A percentile compares a stretch with the other conserved stretches of the same genome.
Conservation (phyloP, 164 flowering plant species). For the Dillenia turbinata region DNA sequence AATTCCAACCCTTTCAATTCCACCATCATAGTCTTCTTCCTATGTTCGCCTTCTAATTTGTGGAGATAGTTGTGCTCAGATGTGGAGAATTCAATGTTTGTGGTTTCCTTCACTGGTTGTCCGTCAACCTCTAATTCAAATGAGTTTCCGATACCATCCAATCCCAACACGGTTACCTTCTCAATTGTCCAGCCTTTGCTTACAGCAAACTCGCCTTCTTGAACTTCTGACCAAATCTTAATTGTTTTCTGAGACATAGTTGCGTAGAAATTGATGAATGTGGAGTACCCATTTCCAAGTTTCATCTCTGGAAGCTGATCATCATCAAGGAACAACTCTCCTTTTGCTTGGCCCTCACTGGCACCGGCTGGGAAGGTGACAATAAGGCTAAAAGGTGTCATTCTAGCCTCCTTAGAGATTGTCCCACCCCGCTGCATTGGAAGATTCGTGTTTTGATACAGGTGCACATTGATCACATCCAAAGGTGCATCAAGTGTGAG, state of each 20-base stretch:
- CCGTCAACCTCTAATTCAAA: slow-evolving; percentile 43
- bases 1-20: slow-evolving; percentile 41
- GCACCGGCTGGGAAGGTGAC: slow-evolving; percentile 62
- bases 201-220: slow-evolving; percentile 51
- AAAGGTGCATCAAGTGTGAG: slow-evolving; percentile 68
- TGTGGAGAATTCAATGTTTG: slow-evolving; percentile 21
- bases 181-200: slow-evolving; percentile 44
- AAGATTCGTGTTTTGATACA: slow-evolving; percentile 63
- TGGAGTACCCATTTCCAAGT: slow-evolving; percentile 50
- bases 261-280: slow-evolving; percentile 52
- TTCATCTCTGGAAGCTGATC: slow-evolving; percentile 69
- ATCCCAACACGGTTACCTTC: slow-evolving; percentile 50
- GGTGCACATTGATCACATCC: slow-evolving; percentile 69
- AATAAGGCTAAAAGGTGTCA: slow-evolving; percentile 54
- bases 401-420: slow-evolving; percentile 62
- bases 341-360: slow-evolving; percentile 39
- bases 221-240: slow-evolving; percentile 65
- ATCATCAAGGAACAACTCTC: slow-evolving; percentile 55
- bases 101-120: slow-evolving; percentile 13
- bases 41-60: slow-evolving; percentile 28
- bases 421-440: slow-evolving; percentile 82
- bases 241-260: slow-evolving; percentile 27
- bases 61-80: slow-evolving; percentile 25
- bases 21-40: slow-evolving; percentile 44
- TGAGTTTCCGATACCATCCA: slow-evolving; percentile 31